phyloP scores from a whole-genome alignment of 352 stramenopile species.

The Phytophthora hibernalis region DNA sequence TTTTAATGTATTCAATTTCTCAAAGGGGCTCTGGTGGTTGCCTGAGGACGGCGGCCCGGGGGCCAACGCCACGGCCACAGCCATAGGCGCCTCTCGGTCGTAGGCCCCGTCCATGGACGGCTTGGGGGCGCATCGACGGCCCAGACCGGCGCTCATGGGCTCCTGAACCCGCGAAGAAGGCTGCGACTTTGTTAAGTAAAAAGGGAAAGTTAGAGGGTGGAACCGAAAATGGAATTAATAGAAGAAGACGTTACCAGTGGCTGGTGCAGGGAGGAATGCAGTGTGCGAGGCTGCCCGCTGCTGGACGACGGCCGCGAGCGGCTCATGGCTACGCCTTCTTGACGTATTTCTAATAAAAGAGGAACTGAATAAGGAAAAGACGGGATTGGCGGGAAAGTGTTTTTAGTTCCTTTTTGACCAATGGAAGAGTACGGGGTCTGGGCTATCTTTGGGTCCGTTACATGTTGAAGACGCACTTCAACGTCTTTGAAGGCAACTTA shows the following conservation, averaged over 20 bases:
- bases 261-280: conserved; percentile 13
- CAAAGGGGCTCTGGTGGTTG: conserved; percentile 60
- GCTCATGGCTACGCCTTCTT: conserved; percentile 16
- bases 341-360: conserved; percentile 16
- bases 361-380: background rate
- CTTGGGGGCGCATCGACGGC: conserved; percentile 23
- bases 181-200: conserved; percentile 6
- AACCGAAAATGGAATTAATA: background rate
- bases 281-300: conserved; percentile 21
- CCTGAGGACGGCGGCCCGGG: background rate
- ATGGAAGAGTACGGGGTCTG: conserved; percentile 10
- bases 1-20: conserved; percentile 90
- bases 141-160: conserved; percentile 23
- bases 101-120: conserved; percentile 26
- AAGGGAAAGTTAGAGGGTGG: background rate
- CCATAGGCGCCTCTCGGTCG: conserved; percentile 21
- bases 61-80: conserved; percentile 31
- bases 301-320: background rate
- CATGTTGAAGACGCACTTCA: conserved; percentile 20
- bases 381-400: background rate
- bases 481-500: conserved; percentile 1
- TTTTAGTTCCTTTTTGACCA: background rate
- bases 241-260: conserved; percentile 20
- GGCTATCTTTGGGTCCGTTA: conserved; percentile 11
- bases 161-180: background rate